phyloP scores from a whole-genome alignment of 805 yeast species.

The Lipomyces kockii region DNA sequence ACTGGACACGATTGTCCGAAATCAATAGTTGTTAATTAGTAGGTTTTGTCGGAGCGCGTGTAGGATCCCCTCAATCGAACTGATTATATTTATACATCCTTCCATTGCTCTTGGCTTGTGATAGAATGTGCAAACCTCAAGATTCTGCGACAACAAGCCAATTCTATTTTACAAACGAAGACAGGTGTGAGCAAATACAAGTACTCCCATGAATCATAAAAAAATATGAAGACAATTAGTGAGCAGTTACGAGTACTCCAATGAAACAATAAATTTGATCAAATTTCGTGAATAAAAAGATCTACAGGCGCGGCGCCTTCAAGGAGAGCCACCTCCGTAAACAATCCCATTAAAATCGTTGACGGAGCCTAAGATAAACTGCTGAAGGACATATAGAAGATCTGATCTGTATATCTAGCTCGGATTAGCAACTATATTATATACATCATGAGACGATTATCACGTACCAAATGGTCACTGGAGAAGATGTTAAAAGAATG shows the following conservation, averaged over 20 bases:
- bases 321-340: no score
- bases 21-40: no score
- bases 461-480: neutral
- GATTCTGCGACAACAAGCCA: neutral
- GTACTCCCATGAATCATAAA: neutral
- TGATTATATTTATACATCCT: no score
- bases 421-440: neutral
- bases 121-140: no score
- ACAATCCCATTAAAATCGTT: no score
- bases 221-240: neutral
- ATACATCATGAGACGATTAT: neutral
- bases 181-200: neutral
- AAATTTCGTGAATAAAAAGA: neutral
- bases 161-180: neutral
- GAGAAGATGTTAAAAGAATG: neutral
- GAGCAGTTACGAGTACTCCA: neutral
- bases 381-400: neutral
- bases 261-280: neutral
- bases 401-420: neutral
- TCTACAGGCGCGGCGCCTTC: neutral
- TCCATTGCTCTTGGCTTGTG: no score
- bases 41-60: no score
- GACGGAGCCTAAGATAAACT: no score
- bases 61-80: no score
- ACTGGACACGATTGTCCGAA: no score